Evolutionary conservation across 257 asterid species (phyloP), one percentile per base, ranked within the genome.

Genomic region (Solanum microdontum): DNA sequence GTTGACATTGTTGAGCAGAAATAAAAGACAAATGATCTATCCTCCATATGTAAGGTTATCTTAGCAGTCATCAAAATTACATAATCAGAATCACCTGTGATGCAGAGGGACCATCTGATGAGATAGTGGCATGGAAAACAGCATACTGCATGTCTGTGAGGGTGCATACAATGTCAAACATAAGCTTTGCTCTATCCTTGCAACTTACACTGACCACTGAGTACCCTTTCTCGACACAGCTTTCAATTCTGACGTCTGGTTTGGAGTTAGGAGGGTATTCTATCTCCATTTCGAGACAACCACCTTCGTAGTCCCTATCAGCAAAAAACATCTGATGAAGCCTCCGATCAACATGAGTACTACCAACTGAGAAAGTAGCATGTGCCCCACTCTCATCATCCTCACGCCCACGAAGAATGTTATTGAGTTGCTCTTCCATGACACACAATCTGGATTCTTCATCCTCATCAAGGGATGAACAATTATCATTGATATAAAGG

Each of bases 101-200:
- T 88, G 99, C 98, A 34, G 87, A 90, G n/a, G 98, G 99, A 39
- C 97, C 95, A 19, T 94, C 96, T 0, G 99, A 97, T 75, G 95
- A 92, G 87, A 97, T 92, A 10, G 95, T 92, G 73, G 99, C 99
- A 87, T 96, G 99, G 84, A 96, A 96, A 87, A 96, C 99, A 14
- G 94, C 94, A 74, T 93, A 96, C 88, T 95, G 93, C 98, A 97
- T 93, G 84, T 97, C 99, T 4, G 98, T 97, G 33, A 97, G 98
- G 24, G 99, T 97, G 94, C 98, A 97, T 89, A 97, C 99, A 14
- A 97, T 97, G 87, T 97, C 99, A 86, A 95, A 95, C 99, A 97
- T 93, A 88, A 97, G 98, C 88, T 97, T 97, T 17, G 99, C 90
- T 87, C 98, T 92, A 89, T 97, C 99, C 87, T 91, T 97, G 94